Evolutionary conservation across 768 basidiomycete genomes (phyloP).

Genomic region (Lyophyllum shimeji): DNA sequence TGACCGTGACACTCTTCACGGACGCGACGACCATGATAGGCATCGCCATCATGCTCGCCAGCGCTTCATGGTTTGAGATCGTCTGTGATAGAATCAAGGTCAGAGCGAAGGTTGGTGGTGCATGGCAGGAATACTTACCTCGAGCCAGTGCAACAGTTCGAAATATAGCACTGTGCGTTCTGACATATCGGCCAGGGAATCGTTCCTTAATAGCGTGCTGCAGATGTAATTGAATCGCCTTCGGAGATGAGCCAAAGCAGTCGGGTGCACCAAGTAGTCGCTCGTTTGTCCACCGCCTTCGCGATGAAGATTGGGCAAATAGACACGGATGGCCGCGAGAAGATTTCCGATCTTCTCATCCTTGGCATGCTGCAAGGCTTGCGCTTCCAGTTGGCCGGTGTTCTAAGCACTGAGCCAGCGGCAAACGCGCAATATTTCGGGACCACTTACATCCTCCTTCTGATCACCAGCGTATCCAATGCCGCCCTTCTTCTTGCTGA

Average conservation of each 20-base stretch:
- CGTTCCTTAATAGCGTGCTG: conserved; percentile 84
- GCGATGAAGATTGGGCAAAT: conserved; percentile 80
- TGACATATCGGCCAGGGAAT: conserved; percentile 93
- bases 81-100: conserved; percentile 48
- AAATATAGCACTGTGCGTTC: conserved; percentile 84
- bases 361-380: conserved; percentile 66
- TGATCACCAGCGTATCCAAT: conserved; percentile 85
- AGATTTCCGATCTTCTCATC: conserved; percentile 74
- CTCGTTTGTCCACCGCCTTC: conserved; percentile 75
- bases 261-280: conserved; percentile 92
- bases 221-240: conserved; percentile 88
- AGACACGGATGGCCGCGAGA: conserved; percentile 72
- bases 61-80: conserved; percentile 88
- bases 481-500: conserved; percentile 75
- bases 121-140: conserved; percentile 49
- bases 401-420: conserved; percentile 42
- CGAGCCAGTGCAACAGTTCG: conserved; percentile 89
- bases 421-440: not conserved
- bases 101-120: conserved; percentile 6
- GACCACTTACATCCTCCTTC: conserved; percentile 80
- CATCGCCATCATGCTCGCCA: conserved; percentile 97
- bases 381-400: conserved; percentile 78
- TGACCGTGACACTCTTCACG: conserved; percentile 61
- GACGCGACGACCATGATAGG: conserved; percentile 87
- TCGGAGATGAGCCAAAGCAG: conserved; percentile 87